Base-by-base conservation (phyloP, 192 early-diverging fungal species). In the Coemansia sp. region DNA sequence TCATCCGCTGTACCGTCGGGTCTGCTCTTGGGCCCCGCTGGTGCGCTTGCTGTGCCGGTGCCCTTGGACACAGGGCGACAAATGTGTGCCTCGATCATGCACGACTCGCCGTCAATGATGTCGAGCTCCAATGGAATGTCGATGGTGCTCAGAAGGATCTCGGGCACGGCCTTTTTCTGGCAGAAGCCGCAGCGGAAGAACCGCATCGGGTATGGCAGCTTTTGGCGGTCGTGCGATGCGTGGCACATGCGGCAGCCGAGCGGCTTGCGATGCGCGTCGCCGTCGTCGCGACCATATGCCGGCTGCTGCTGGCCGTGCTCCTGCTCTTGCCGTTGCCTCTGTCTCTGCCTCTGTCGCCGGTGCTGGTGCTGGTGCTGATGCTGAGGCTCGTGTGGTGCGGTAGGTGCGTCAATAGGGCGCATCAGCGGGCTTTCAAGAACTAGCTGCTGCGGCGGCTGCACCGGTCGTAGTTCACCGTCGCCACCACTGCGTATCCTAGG, bases 61-160 rank as follows among this genome's bases (percentile, higher is more conserved):
- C n/a, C n/a, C 8, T 42, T 50, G 47, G 39, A 50, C 7, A 26
- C 56, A 2, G 56, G 56, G 0, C 81, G 76, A 30, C 77, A 78
- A 10, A 82, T 87, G 39, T 87, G 84, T 5, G 88, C 89, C 57
- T 92, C 88, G 17, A 92, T 70, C 44, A 92, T 60, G 5, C 80
- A 73, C 18, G 79, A 74, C 24, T 83, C 82, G 11, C 85, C 77
- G 50, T 52, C 81, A 10, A 89, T 70, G 0, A 82, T 82, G 23
- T 83, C 82, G 23, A 92, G 55, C 46, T 89, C 88, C 10, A 78
- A 55, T 23, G 87, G 88, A 17, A 86, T 78, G 32, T 92, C 88
- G 5, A 87, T 80, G 6, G 89, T 90, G 27, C 76, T 77, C 33
- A 92, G 59, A 9, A 87, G 27, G 13, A 92, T 71, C 51, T 91